Conservation (phyloP, 768 basidiomycete genomes). For the Tulasnella calospora region DNA sequence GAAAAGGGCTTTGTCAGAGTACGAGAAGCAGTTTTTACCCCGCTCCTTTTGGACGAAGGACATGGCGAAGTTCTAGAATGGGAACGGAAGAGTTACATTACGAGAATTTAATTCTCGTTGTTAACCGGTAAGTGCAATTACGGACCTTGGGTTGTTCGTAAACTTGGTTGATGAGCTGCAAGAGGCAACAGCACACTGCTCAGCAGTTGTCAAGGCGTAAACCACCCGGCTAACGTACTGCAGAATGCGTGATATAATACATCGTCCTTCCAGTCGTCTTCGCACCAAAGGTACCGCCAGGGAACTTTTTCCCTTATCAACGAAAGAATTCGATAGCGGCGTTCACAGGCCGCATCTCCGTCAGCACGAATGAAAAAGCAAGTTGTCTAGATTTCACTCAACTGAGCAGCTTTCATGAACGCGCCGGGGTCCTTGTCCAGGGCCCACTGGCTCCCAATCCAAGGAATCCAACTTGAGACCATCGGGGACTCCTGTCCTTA, state of each 20-base stretch:
- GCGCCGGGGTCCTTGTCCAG: slow-evolving; percentile 19
- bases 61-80: slow-evolving; percentile 3
- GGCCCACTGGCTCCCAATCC: background rate
- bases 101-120: background rate
- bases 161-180: slow-evolving; percentile 20
- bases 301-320: background rate
- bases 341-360: background rate
- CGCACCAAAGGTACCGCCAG: slow-evolving; percentile 12
- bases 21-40: slow-evolving; percentile 3
- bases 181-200: background rate
- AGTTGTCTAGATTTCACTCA: background rate
- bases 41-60: slow-evolving; percentile 1
- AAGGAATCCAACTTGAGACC: slow-evolving; percentile 24
- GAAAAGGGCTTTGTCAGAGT: slow-evolving; percentile 19
- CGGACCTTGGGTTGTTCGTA: slow-evolving; percentile 26
- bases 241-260: slow-evolving; percentile 7
- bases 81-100: background rate
- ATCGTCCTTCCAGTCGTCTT: background rate
- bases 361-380: background rate
- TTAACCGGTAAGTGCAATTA: background rate
- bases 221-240: background rate
- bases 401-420: slow-evolving; percentile 16
- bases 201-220: background rate
- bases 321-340: background rate
- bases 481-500: slow-evolving; percentile 10